Evolutionary conservation across 208 protist genomes (phyloP), one percentile per base, ranked within the genome.

Genomic region (Plasmodiophora brassicae): DNA sequence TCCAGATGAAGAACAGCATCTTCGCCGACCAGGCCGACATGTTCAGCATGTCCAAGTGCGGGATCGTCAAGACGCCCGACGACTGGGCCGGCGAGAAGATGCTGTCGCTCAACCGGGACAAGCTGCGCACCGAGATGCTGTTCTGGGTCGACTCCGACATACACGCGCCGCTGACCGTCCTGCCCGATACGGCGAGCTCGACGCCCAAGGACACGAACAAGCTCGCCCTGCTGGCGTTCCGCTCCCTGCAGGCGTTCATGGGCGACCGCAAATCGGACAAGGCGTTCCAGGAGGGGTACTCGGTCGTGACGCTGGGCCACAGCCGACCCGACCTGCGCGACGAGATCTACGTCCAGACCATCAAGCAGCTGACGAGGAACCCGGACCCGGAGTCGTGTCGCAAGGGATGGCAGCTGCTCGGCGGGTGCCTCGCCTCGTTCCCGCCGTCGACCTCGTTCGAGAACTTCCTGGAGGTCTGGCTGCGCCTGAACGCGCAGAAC

Each of bases 301-400:
- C n/a, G 65, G 14, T 57, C 32, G n/a, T 86, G 25, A 84, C 28
- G 10, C 20, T n/a, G 25, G 85, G 85, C 25, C 45, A 84, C 32
- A n/a, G 41, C 14, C 32, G 78, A 14, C 5, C 25, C 8, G 85
- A 53, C 14, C 25, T 88, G 1, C 54, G 85, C 20, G 45, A 88
- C 39, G 85, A 88, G 45, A 72, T 88, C 1, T 83, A 84, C 8
- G n/a, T 60, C 46, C 45, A 84, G 36, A 72, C 53, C 32, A 14
- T 88, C 25, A 88, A 88, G 46, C 85, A 88, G 25, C 25, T 88
- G 85, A 88, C 36, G 36, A 83, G n/a, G 20, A 88, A 88, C 25
- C 85, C 85, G 1, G 53, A 83, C 8, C 54, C 54, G 5, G 41
- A 88, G n/a, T 88, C 85, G 1, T 22, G 43, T 71, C 38, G 57